These are phyloP conservation scores for Buddleja alternifolia DNA, from an alignment of 257 asterid species.

Conservation along the genomic window DNA sequence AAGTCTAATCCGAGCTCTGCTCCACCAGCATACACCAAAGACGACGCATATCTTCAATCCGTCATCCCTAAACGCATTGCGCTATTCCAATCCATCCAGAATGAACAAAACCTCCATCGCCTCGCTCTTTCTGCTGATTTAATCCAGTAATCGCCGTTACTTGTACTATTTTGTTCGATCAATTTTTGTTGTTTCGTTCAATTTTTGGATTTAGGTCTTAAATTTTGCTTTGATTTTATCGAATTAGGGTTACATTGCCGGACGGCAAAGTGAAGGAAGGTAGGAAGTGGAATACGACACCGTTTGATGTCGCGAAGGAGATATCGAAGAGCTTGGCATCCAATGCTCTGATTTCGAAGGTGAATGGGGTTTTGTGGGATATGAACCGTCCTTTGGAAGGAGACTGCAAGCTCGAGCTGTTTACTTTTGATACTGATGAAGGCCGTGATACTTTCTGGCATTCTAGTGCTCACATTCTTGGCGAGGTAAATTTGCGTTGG, in stretches of 20 bases:
- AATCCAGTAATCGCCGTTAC: slow-evolving; percentile 47
- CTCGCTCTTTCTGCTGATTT: slow-evolving; percentile 64
- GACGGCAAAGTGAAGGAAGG: slow-evolving; percentile 89
- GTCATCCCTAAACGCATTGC: slow-evolving; percentile 71
- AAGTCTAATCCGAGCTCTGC: slow-evolving; percentile 40
- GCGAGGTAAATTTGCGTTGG: no score
- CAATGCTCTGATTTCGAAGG: slow-evolving; percentile 82
- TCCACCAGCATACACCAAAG: slow-evolving; percentile 39
- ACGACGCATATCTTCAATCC: slow-evolving; percentile 65
- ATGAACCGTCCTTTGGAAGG: slow-evolving; percentile 88
- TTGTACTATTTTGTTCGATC: no score
- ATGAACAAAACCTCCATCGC: slow-evolving; percentile 52
- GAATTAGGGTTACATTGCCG: slow-evolving; percentile 64
- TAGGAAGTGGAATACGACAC: slow-evolving; percentile 83
- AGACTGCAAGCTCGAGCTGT: slow-evolving; percentile 79
- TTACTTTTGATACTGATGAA: slow-evolving; percentile 80
- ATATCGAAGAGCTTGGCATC: slow-evolving; percentile 93
- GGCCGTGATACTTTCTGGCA: slow-evolving; percentile 99
- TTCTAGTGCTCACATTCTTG: slow-evolving; percentile 98
- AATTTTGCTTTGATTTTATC: slow-evolving; percentile 7
- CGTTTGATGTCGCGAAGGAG: slow-evolving; percentile 86
- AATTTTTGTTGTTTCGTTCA: neutral
- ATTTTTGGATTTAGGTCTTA: neutral
- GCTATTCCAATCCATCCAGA: slow-evolving; percentile 55
- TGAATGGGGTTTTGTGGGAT: slow-evolving; percentile 83